Base-by-base conservation (phyloP, 345 rosid species). In the Odontarrhena argentea region DNA sequence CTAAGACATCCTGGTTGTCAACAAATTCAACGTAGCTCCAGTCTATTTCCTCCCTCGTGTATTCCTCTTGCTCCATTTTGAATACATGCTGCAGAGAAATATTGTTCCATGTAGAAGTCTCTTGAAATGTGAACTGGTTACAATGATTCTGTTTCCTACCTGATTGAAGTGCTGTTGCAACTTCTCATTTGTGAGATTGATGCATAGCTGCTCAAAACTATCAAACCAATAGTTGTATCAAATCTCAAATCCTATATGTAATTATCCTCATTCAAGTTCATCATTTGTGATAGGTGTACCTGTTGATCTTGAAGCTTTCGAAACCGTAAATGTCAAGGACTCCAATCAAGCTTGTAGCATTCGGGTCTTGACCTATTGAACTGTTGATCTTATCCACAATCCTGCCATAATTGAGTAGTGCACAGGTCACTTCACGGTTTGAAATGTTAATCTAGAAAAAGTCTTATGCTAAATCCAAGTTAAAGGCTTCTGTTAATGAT, bases 1-100 rank as follows among this genome's bases (percentile, higher is more conserved):
- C 96, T 77, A 88, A 69, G 57, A 88, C 87, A 74, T 84, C 91
- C 58, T 86, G 89, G 74, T 88, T 88, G 61, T 84, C 96, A 22
- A 88, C 83, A 63, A 86, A 88, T 72, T 88, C 96, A 14, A 86
- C 83, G 47, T 88, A 84, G 78, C 89, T 88, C 96, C 91, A 85
- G 72, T 88, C 63, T 12, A 88, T 88, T 68, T 84, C 89, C 68
- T 87, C 91, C 61, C 77, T 81, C 13, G 82, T 84, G 41, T 84
- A 87, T 37, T 85, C 89, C 56, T 87, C 95, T 74, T 83, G 89
- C 70, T 88, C 89, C 96, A 88, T 86, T 74, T 88, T 83, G 70
- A 88, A 85, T 10, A 87, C 95, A 69, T 87, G 91, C 87, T 87
- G 87, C 65, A 64, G 49, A 63, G 58, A 71, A 68, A 46, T 37